Evolutionary conservation across 768 basidiomycete species (phyloP).

Genomic region (Pholiota molesta): DNA sequence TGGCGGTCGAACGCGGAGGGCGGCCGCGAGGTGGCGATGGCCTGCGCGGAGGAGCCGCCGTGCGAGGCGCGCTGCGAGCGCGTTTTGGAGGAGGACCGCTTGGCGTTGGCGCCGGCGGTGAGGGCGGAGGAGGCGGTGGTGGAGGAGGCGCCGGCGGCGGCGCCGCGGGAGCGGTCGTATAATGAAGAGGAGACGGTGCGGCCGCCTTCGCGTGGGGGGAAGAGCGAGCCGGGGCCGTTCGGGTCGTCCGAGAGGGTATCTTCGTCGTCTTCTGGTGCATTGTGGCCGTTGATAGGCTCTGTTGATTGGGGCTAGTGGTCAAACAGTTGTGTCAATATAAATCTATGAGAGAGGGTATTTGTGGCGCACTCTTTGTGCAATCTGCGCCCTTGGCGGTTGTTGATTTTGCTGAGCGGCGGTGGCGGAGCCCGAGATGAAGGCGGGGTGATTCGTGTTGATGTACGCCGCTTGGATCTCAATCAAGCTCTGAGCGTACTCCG

Average conservation of each 20-base stretch:
- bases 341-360: neutral
- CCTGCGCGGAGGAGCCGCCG: conserved; percentile 4
- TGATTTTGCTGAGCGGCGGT: conserved; percentile 51
- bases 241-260: conserved; percentile 65
- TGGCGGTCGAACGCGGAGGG: conserved; percentile 35
- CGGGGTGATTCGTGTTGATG: conserved; percentile 98
- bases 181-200: conserved; percentile 80
- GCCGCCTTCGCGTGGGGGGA: conserved; percentile 47
- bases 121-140: conserved; percentile 30
- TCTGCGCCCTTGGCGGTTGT: conserved; percentile 43
- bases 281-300: conserved; percentile 62
- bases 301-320: conserved; percentile 58
- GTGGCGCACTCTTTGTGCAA: conserved; percentile 55
- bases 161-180: conserved; percentile 68
- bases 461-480: conserved; percentile 98
- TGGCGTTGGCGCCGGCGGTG: conserved; percentile 22
- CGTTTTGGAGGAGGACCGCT: conserved; percentile 40
- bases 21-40: conserved; percentile 26
- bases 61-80: conserved; percentile 26
- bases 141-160: conserved; percentile 35
- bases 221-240: conserved; percentile 53
- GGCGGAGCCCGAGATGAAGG: conserved; percentile 84
- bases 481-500: conserved; percentile 93
- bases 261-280: conserved; percentile 54
- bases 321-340: conserved; percentile 17